phyloP scores from a whole-genome alignment of 345 rosid genomes.

The Adansonia digitata region DNA sequence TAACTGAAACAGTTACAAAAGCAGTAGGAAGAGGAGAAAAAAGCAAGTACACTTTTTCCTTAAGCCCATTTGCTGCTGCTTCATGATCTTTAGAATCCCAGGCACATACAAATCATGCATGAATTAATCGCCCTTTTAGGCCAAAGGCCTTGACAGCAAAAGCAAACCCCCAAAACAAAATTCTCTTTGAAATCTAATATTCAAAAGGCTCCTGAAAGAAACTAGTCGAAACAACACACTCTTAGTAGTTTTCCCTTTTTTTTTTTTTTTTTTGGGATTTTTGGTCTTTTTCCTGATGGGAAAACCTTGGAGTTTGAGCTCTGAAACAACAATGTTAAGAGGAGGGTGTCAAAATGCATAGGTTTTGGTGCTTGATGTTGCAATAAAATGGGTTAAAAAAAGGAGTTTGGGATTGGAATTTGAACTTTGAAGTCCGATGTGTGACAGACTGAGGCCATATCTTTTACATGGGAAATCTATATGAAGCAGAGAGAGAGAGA shows the following conservation, averaged over 20 bases:
- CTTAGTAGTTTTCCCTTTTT: neutral
- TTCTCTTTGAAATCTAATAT: constrained; percentile 5
- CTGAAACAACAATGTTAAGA: constrained; percentile 1
- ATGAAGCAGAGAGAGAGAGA: too few species aligned
- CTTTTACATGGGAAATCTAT: constrained; percentile 3
- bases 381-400: constrained; percentile 5
- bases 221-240: neutral
- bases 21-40: neutral
- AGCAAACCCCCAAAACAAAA: neutral
- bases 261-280: neutral
- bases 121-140: neutral
- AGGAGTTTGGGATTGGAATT: constrained; percentile 5
- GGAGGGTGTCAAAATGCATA: constrained; percentile 12
- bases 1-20: neutral
- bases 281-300: neutral
- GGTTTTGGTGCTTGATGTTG: constrained; percentile 9
- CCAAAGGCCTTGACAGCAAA: neutral
- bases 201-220: neutral
- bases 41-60: constrained; percentile 3
- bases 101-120: constrained; percentile 9
- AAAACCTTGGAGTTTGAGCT: constrained; percentile 12
- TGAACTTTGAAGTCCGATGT: neutral
- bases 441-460: neutral
- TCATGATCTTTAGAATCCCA: neutral
- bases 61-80: constrained; percentile 9